phyloP scores from a whole-genome alignment of 1,139 yeast genomes.

The Hansenula lynferdii region DNA sequence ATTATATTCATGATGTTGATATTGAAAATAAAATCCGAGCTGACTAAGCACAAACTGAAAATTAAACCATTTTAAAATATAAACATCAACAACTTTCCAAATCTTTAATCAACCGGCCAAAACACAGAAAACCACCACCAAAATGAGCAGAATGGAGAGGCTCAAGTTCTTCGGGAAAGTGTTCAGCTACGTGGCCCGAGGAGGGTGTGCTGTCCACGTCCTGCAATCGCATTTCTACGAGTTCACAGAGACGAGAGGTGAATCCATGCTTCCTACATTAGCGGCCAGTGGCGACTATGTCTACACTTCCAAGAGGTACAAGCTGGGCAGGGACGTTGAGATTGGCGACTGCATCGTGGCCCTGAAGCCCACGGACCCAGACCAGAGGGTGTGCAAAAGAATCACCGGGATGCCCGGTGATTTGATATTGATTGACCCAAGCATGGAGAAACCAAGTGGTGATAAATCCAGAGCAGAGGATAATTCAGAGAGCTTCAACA shows the following conservation, averaged over 20 bases:
- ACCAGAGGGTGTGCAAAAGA: conserved; percentile 83
- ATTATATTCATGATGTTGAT: no score
- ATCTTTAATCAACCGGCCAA: not conserved
- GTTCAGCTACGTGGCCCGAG: conserved; percentile 35
- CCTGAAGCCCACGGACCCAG: conserved; percentile 84
- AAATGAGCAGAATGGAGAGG: conserved; percentile 10
- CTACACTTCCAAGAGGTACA: conserved; percentile 62
- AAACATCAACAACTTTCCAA: not conserved
- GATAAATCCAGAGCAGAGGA: conserved; percentile 7
- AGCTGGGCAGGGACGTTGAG: conserved; percentile 40
- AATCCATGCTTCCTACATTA: conserved; percentile 91
- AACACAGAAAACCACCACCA: not conserved
- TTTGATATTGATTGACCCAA: conserved; percentile 73
- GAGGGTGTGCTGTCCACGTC: conserved; percentile 67
- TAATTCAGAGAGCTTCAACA: conserved; percentile 36
- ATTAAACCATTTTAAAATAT: no score
- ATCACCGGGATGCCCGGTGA: conserved; percentile 98
- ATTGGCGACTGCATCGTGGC: conserved; percentile 92
- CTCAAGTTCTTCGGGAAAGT: conserved; percentile 17
- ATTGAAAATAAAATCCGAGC: no score
- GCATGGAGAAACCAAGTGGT: conserved; percentile 31
- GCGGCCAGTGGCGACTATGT: conserved; percentile 74
- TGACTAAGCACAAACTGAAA: no score
- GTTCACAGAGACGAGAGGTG: conserved; percentile 83
- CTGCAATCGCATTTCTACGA: conserved; percentile 66